Evolutionary conservation across 345 rosid genomes (phyloP).

Genomic region (Lepidium aucheri): DNA sequence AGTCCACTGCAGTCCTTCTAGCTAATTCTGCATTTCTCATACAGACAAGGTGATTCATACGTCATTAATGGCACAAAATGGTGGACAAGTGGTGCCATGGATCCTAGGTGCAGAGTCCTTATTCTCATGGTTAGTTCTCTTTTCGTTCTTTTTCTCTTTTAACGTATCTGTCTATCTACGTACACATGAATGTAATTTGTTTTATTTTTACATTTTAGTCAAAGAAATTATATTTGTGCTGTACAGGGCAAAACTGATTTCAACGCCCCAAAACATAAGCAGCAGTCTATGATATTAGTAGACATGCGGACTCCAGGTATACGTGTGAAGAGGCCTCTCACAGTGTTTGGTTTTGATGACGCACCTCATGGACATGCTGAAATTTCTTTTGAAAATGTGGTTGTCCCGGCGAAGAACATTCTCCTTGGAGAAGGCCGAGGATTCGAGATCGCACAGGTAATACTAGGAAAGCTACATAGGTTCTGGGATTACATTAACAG

Average conservation of each 20-base stretch:
- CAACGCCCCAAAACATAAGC: constrained; percentile 71
- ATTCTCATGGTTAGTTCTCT: constrained; percentile 81
- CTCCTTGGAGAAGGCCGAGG: constrained; percentile 96
- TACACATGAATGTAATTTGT: neutral
- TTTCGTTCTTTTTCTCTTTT: neutral
- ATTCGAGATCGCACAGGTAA: constrained; percentile 98
- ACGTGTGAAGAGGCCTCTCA: constrained; percentile 64
- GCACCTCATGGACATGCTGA: constrained; percentile 99
- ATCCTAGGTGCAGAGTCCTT: constrained; percentile 92
- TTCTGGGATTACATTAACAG: neutral
- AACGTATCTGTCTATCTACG: neutral
- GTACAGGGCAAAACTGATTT: constrained; percentile 89
- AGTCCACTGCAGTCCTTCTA: neutral
- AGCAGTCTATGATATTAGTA: constrained; percentile 95
- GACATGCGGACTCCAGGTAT: constrained; percentile 74
- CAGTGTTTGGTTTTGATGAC: constrained; percentile 89
- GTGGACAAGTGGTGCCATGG: constrained; percentile 99
- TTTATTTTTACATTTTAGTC: neutral
- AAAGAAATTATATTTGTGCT: neutral
- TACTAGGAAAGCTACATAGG: neutral
- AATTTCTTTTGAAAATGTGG: constrained; percentile 60
- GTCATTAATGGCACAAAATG: constrained; percentile 87
- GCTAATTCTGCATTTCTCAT: constrained; percentile 8
- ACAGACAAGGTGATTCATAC: constrained; percentile 76
- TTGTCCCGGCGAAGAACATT: constrained; percentile 76